Evolutionary conservation across 176 grass and related monocot species (phyloP).

Genomic region (Rhynchospora pubera): DNA sequence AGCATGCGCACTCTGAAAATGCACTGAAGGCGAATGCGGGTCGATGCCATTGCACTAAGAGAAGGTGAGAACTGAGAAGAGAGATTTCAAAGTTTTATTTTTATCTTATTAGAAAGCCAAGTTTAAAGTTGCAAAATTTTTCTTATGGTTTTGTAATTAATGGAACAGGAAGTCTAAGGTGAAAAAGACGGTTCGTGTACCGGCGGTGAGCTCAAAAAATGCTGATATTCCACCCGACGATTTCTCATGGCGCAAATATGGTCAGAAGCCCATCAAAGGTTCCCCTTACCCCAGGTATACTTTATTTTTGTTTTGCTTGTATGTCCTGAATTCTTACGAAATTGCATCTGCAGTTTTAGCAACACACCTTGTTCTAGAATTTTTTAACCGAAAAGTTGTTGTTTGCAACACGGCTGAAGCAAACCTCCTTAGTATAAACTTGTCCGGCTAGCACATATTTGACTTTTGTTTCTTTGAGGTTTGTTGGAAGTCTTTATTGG

Average conservation of each 20-base stretch:
- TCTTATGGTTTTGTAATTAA: neutral
- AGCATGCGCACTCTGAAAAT: slow-evolving; percentile 80
- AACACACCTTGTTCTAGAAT: neutral
- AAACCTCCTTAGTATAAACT: neutral
- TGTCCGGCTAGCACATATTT: neutral
- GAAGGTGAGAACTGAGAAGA: slow-evolving; percentile 27
- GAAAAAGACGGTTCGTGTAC: slow-evolving; percentile 37
- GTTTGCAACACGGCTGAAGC: no score
- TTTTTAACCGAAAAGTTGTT: no score
- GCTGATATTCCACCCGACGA: slow-evolving; percentile 55
- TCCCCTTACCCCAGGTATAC: slow-evolving; percentile 46
- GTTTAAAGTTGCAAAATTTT: neutral
- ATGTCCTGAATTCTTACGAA: neutral
- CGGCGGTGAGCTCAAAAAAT: slow-evolving; percentile 52
- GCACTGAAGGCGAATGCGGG: slow-evolving; percentile 33
- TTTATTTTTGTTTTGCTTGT: neutral
- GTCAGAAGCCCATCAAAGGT: slow-evolving; percentile 33
- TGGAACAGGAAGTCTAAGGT: slow-evolving; percentile 32
- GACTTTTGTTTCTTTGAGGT: no score
- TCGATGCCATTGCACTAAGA: slow-evolving; percentile 89
- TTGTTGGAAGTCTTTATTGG: neutral
- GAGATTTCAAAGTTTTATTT: neutral
- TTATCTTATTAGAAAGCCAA: neutral
- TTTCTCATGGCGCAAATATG: slow-evolving; percentile 38
- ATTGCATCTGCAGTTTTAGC: neutral